A percentile compares a stretch with the other conserved stretches of the same genome.
These are phyloP conservation scores for Phoenix dactylifera DNA, from an alignment of 176 grass and related monocot species.

Conservation along the genomic window DNA sequence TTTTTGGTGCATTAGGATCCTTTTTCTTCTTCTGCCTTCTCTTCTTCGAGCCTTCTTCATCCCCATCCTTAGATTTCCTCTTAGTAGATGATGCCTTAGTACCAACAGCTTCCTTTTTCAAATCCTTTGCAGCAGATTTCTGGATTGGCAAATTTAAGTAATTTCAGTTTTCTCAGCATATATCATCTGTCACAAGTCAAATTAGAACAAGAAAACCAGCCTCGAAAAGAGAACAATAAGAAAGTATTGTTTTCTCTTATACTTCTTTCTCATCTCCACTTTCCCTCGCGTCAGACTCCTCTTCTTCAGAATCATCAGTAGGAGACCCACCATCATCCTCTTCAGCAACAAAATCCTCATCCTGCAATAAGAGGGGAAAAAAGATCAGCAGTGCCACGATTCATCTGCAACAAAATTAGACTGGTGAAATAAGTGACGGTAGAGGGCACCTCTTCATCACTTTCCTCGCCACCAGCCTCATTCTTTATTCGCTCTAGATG, in stretches of 20 bases:
- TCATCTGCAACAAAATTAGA: neutral
- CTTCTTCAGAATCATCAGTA: conserved; percentile 88
- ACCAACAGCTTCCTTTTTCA: conserved; percentile 60
- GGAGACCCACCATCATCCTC: conserved; percentile 96
- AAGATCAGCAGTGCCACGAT: conserved; percentile 3
- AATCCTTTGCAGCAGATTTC: conserved; percentile 44
- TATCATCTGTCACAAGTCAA: too few species aligned
- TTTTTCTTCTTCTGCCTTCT: conserved; percentile 87
- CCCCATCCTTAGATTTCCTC: conserved; percentile 62
- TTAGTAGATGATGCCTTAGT: conserved; percentile 52
- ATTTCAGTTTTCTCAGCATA: too few species aligned
- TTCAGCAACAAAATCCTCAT: conserved; percentile 96
- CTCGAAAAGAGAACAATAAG: too few species aligned
- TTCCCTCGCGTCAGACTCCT: conserved; percentile 87
- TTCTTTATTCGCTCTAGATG: conserved; percentile 70
- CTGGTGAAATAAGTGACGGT: conserved; percentile 1
- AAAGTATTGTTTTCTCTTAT: neutral
- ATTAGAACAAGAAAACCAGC: too few species aligned
- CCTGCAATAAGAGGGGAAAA: conserved; percentile 29
- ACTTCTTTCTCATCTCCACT: conserved; percentile 74
- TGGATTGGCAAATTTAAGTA: conserved; percentile 8
- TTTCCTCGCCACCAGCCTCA: conserved; percentile 77
- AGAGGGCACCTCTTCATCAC: conserved; percentile 85
- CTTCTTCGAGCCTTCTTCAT: conserved; percentile 74
- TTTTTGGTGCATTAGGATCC: conserved; percentile 94